Evolutionary conservation across 2,329 filamentous ascomycete species (phyloP).

Genomic region (Thielaviopsis ethacetica): DNA sequence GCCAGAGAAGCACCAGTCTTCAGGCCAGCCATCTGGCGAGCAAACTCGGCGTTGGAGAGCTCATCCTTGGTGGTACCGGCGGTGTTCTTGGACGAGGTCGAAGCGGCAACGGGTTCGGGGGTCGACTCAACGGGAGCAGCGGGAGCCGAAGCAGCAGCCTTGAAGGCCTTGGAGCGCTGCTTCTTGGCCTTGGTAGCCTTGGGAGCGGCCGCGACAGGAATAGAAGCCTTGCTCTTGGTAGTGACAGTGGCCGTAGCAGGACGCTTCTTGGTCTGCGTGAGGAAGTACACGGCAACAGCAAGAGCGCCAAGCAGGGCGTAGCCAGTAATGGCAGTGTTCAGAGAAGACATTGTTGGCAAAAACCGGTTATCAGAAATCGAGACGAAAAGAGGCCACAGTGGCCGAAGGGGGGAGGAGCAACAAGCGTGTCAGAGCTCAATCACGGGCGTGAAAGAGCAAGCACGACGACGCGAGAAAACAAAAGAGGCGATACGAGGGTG

Average conservation of each 20-base stretch:
- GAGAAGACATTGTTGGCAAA: slow-evolving; percentile 13
- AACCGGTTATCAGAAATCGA: slow-evolving; percentile 1
- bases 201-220: slow-evolving; percentile 13
- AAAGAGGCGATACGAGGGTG: background rate
- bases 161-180: slow-evolving; percentile 28
- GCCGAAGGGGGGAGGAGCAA: background rate
- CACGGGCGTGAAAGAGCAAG: background rate
- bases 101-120: background rate
- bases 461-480: background rate
- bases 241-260: slow-evolving; percentile 6
- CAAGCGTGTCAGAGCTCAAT: background rate
- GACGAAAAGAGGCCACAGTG: slow-evolving; percentile 2
- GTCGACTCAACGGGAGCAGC: background rate
- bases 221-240: background rate
- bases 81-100: slow-evolving; percentile 17
- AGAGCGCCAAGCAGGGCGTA: slow-evolving; percentile 23
- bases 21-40: slow-evolving; percentile 52
- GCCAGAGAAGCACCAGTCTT: slow-evolving; percentile 38
- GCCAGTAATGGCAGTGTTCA: slow-evolving; percentile 19
- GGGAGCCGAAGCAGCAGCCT: slow-evolving; percentile 16
- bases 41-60: slow-evolving; percentile 58
- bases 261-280: slow-evolving; percentile 21
- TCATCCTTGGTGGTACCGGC: slow-evolving; percentile 27
- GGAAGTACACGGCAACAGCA: slow-evolving; percentile 21
- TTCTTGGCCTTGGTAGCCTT: slow-evolving; percentile 27